Evolutionary conservation across 345 rosid species (phyloP).

Genomic region (Eucalyptus cloeziana): DNA sequence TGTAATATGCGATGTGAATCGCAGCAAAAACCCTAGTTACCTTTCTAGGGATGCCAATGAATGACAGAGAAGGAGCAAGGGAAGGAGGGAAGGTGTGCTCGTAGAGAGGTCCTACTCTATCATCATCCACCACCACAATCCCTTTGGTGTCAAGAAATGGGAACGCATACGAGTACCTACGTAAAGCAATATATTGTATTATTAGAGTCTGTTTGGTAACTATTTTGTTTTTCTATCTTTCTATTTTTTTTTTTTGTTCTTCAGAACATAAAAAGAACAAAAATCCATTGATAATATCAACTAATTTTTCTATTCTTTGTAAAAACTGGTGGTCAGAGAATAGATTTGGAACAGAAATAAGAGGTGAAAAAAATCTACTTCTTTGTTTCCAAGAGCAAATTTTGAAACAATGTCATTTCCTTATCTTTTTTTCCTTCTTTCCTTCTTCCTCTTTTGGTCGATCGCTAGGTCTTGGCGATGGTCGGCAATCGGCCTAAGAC

Average conservation of each 20-base stretch:
- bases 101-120: constrained; percentile 82
- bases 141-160: constrained; percentile 99
- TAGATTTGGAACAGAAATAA: no score
- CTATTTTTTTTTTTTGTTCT: accelerated
- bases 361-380: no score
- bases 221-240: accelerated
- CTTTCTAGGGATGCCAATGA: constrained; percentile 84
- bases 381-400: no score
- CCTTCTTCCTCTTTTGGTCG: accelerated
- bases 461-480: accelerated
- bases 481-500: accelerated
- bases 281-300: accelerated
- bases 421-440: accelerated
- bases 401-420: no score
- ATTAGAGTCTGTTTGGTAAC: accelerated
- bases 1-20: background rate
- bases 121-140: constrained; percentile 63
- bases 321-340: accelerated
- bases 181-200: background rate
- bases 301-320: no score
- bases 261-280: accelerated
- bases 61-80: constrained; percentile 85
- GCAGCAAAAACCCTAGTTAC: constrained; percentile 1
- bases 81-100: constrained; percentile 94
- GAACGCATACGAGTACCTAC: constrained; percentile 69